Base-by-base conservation (phyloP, 805 yeast species). In the Torulaspora indica region DNA sequence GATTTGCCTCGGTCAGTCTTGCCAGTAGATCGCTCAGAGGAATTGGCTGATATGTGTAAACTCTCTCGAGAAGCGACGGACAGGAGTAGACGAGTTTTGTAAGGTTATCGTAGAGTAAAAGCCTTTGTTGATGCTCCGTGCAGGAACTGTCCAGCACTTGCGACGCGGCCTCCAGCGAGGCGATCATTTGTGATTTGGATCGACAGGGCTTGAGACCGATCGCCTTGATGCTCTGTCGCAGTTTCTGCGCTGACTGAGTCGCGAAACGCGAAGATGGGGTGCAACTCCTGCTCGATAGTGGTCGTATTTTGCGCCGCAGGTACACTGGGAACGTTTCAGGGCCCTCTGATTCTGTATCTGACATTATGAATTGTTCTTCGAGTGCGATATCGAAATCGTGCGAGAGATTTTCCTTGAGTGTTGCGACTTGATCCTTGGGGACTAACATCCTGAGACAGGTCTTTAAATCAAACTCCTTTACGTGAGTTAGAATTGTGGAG, bases 41-140 rank as follows among this genome's bases (percentile, higher is more conserved):
- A 3, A 63, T 48, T 10, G 66, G 61, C 41, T 63, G 63, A 35
- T 56, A 61, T 1, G 60, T 57, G 42, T 60, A 61, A 5, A 63
- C 53, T 38, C 51, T 53, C 33, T 61, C 65, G 23, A 61, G 41
- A 13, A 64, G 38, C 0, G 25, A 32, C 3, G 63, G 58, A 9
- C 47, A 40, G 10, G 50, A 40, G 29, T 52, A 47, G 10, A 58
- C 49, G 5, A 58, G 32, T 6, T 49, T 34, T 0, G 60, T 56
- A 30, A 64, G 39, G 28, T 58, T 55, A 3, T 51, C 43, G 35
- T 54, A 54, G 9, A 61, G 39, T 17, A 55, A 57, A 13, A 42
- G 40, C 22, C 46, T 48, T 23, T 45, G 48, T 23, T 41, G 38
- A 4, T 46, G 39, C 14, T 47, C 47, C 10, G 51, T 49, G 8